Base-by-base conservation (phyloP, 108 stramenopile species). In the Nitzschia sp. region DNA sequence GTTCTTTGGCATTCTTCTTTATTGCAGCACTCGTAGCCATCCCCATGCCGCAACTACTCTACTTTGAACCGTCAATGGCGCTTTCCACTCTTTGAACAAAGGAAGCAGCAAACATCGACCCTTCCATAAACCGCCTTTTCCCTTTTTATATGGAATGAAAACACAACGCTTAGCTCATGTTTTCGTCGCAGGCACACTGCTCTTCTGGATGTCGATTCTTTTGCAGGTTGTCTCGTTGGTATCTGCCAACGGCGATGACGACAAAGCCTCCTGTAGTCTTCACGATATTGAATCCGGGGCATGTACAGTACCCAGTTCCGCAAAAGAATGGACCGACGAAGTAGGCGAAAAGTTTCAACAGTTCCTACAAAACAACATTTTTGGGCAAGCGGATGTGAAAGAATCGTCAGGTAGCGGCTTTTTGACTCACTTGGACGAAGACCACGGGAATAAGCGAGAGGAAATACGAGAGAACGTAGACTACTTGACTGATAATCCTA, bases 321-420 rank as follows among this genome's bases (percentile, higher is more conserved):
- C 23, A 31, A 58, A 58, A 2, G 32, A 17, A 17, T 69, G 36
- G 68, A 30, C 46, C 19, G 68, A 69, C 1, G 58, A 58, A 59
- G 27, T 69, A 21, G 58, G 68, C 16, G 58, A 34, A 13, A 59
- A 45, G 4, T 13, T 55, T 13, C 26, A 35, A 26, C 28, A 23
- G 8, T 69, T 69, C 57, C 29, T 69, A 3, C 32, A 59, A 21
- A 21, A 69, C 1, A 69, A 69, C 21, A 57, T 69, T 19, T 69
- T 69, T 58, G 68, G 68, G 1, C 68, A 58, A 47, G 46, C 58
- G 21, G 27, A 21, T 21, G 31, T 55, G 25, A 30, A 69, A 19
- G 21, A 41, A 22, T 11, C 29, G 1, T 23, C 33, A 9, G 36
- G 32, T 2, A 30, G 41, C 1, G 56, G 45, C 6, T 69, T 69